These are phyloP conservation scores for Phlyctochytrium bullatum DNA, from an alignment of 192 early-diverging fungal species.

Conservation along the genomic window DNA sequence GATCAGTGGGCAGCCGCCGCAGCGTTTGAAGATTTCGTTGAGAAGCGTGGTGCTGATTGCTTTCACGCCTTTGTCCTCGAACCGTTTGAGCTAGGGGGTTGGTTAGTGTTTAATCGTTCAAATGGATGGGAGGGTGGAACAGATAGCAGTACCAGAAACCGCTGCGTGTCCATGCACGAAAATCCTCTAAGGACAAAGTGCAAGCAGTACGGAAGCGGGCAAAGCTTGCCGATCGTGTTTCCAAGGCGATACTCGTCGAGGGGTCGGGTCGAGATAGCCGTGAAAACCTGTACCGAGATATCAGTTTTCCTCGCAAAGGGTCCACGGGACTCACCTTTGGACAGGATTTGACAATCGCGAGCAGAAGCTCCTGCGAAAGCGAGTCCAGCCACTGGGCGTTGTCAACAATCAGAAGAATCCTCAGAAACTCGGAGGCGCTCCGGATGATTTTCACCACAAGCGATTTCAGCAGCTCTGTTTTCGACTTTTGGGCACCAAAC, in stretches of 20 bases:
- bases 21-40: slow-evolving; percentile 23
- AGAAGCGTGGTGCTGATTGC: not conserved
- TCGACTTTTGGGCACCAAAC: too few relatives aligned
- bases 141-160: not conserved
- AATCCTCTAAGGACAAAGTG: not conserved
- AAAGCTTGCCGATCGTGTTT: not conserved
- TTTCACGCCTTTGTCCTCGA: too few relatives aligned
- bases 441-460: not conserved
- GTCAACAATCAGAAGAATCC: not conserved
- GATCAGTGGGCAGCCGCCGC: slow-evolving; percentile 22
- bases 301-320: not conserved
- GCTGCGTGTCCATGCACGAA: not conserved
- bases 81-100: too few relatives aligned
- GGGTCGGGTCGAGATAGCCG: not conserved
- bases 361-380: not conserved
- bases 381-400: not conserved
- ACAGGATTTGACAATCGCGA: not conserved
- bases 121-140: too few relatives aligned
- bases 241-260: not conserved
- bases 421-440: not conserved
- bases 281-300: not conserved
- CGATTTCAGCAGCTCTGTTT: not conserved
- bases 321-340: not conserved
- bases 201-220: not conserved
- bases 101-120: too few relatives aligned